A percentile compares a stretch with the other conserved stretches of the same genome.
Conservation (phyloP, 2,329 filamentous ascomycete genomes). For the Septoria linicola region DNA sequence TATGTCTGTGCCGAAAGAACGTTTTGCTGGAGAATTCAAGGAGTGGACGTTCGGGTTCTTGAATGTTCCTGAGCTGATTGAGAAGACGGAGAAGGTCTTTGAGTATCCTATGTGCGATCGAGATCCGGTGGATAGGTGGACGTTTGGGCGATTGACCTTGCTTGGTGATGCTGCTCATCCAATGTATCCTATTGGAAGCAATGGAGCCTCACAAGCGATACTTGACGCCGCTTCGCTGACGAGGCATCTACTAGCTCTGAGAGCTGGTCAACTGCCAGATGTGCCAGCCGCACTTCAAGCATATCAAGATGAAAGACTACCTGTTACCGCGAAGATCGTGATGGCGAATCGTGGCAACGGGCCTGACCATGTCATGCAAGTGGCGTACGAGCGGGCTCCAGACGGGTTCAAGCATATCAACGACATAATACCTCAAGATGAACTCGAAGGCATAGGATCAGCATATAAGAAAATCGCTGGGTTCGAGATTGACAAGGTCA, state of each 20-base stretch:
- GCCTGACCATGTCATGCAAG: constrained; percentile 49
- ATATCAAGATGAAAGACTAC: constrained; percentile 44
- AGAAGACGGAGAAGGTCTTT: constrained; percentile 44
- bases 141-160: constrained; percentile 40
- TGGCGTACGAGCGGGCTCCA: constrained; percentile 48
- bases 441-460: constrained; percentile 29
- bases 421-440: constrained; percentile 29
- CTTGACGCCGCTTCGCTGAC: constrained; percentile 46
- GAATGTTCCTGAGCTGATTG: constrained; percentile 45
- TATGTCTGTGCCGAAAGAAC: constrained; percentile 43
- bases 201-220: constrained; percentile 49
- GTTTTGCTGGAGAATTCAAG: constrained; percentile 44
- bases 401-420: constrained; percentile 45
- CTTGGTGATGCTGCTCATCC: constrained; percentile 45
- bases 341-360: constrained; percentile 50
- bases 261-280: constrained; percentile 23
- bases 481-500: constrained; percentile 49
- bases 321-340: constrained; percentile 48
- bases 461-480: constrained; percentile 45
- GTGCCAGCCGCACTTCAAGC: constrained; percentile 38
- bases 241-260: constrained; percentile 34
- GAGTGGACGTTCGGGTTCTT: constrained; percentile 47
- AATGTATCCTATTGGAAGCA: constrained; percentile 48
- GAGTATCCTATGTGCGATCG: constrained; percentile 52
- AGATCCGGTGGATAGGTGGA: constrained; percentile 45